Conservation (phyloP, 805 yeast species). For the Lachancea nothofagi region DNA sequence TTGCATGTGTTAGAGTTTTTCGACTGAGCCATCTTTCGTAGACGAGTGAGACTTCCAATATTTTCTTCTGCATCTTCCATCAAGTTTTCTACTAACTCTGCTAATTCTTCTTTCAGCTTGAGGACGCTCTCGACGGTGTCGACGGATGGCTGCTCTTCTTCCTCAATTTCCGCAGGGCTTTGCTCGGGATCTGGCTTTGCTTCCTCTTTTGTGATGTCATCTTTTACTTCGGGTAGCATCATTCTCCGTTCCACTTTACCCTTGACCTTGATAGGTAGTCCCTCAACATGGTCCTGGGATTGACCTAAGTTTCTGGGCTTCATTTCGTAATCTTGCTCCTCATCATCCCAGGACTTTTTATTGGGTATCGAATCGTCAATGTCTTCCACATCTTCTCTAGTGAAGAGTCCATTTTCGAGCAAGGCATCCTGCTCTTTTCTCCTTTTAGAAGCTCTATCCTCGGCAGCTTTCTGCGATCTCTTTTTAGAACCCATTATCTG, state of each 20-base stretch:
- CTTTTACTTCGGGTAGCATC: conserved; percentile 25
- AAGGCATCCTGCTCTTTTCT: conserved; percentile 31
- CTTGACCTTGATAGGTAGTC: conserved; percentile 73
- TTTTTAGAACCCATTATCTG: conserved; percentile 22
- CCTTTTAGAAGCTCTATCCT: conserved; percentile 28
- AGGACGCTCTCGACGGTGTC: conserved; percentile 52
- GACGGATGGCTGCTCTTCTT: conserved; percentile 29
- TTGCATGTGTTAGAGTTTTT: conserved; percentile 60
- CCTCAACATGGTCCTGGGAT: conserved; percentile 48
- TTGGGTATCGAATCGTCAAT: conserved; percentile 12
- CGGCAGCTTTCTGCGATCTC: conserved; percentile 25
- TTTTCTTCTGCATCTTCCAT: conserved; percentile 90
- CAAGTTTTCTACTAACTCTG: conserved; percentile 68
- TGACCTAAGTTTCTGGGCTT: conserved; percentile 54
- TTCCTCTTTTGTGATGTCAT: conserved; percentile 10
- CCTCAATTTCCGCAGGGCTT: conserved; percentile 19
- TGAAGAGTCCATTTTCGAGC: conserved; percentile 22
- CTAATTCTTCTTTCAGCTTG: conserved; percentile 74
- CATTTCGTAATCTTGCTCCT: conserved; percentile 74
- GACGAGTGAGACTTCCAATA: conserved; percentile 54
- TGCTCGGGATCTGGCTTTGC: conserved; percentile 17
- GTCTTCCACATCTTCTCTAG: conserved; percentile 20
- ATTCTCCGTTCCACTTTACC: conserved; percentile 71
- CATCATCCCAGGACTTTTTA: conserved; percentile 52
- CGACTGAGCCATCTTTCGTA: conserved; percentile 65